phyloP scores from a whole-genome alignment of 306 rosid species.

The Medicago lupulina region DNA sequence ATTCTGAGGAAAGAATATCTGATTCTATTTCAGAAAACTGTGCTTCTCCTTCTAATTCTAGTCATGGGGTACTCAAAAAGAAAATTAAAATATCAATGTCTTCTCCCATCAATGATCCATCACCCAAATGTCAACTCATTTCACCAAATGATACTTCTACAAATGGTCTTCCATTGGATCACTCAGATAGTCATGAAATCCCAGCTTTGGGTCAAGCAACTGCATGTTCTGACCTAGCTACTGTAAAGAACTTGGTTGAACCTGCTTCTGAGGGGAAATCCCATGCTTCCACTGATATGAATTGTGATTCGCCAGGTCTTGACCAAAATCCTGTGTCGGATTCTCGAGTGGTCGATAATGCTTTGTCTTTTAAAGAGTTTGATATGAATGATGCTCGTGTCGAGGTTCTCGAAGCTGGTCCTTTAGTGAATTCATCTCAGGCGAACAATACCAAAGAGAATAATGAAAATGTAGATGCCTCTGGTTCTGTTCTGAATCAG shows the following conservation, averaged over 20 bases:
- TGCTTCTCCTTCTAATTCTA: constrained; percentile 46
- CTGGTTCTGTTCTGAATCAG: constrained; percentile 39
- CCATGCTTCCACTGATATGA: constrained; percentile 7
- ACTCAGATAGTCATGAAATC: constrained; percentile 39
- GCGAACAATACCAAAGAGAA: constrained; percentile 41
- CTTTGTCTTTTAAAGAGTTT: constrained; percentile 43
- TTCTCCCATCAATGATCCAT: constrained; percentile 31
- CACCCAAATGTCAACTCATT: constrained; percentile 41
- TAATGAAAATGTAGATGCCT: constrained; percentile 37
- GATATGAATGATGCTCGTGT: constrained; percentile 42
- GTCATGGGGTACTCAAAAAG: constrained; percentile 30
- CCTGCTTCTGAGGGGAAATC: constrained; percentile 46
- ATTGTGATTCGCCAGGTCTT: constrained; percentile 36
- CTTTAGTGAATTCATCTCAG: constrained; percentile 41
- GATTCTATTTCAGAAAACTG: constrained; percentile 45
- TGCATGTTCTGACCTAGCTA: constrained; percentile 37
- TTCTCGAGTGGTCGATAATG: constrained; percentile 40
- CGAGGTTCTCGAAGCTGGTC: constrained; percentile 51
- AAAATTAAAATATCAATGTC: constrained; percentile 27
- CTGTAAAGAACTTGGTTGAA: constrained; percentile 46
- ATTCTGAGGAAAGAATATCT: constrained; percentile 46
- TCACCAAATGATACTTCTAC: constrained; percentile 33
- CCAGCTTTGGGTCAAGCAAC: constrained; percentile 43
- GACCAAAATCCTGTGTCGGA: constrained; percentile 36
- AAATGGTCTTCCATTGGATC: constrained; percentile 42